These are phyloP conservation scores for Psilocybe subaeruginosa DNA, from an alignment of 768 basidiomycete genomes.

Conservation along the genomic window DNA sequence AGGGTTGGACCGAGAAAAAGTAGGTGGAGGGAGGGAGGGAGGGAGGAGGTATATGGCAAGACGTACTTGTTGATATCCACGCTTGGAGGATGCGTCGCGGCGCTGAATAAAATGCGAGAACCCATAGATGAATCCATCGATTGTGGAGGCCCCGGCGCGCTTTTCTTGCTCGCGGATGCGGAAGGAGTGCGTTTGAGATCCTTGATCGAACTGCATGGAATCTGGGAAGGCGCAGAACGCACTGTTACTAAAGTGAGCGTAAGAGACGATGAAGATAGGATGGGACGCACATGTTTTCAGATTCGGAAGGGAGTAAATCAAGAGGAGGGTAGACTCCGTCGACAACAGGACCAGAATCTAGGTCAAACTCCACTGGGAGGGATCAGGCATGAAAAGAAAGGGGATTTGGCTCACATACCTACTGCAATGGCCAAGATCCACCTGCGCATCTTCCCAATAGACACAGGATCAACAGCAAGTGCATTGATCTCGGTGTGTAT, in stretches of 20 bases:
- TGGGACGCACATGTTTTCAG: conserved; percentile 77
- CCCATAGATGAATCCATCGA: conserved; percentile 77
- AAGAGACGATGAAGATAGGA: not conserved
- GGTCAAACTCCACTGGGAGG: conserved; percentile 78
- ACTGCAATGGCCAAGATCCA: conserved; percentile 74
- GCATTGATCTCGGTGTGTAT: conserved; percentile 38
- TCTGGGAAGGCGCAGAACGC: conserved; percentile 95
- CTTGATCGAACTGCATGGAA: conserved; percentile 83
- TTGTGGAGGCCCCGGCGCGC: conserved; percentile 34
- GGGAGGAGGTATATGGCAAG: too few relatives aligned
- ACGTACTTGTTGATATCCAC: conserved; percentile 79
- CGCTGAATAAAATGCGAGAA: conserved; percentile 78
- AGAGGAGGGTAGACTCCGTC: conserved; percentile 70
- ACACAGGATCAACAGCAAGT: conserved; percentile 50
- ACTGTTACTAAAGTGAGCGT: conserved; percentile 39
- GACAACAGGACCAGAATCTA: conserved; percentile 84
- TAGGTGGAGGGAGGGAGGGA: too few relatives aligned
- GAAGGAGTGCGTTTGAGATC: conserved; percentile 84
- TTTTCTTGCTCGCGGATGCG: conserved; percentile 63
- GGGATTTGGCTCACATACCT: conserved; percentile 41
- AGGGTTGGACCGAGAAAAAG: too few relatives aligned
- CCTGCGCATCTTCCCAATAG: conserved; percentile 51
- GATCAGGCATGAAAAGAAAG: conserved; percentile 1
- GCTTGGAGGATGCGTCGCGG: conserved; percentile 63
- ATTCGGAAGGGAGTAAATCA: conserved; percentile 64